These are phyloP conservation scores for Acanthamoeba triangularis DNA, from an alignment of 208 protist genomes.

Conservation along the genomic window DNA sequence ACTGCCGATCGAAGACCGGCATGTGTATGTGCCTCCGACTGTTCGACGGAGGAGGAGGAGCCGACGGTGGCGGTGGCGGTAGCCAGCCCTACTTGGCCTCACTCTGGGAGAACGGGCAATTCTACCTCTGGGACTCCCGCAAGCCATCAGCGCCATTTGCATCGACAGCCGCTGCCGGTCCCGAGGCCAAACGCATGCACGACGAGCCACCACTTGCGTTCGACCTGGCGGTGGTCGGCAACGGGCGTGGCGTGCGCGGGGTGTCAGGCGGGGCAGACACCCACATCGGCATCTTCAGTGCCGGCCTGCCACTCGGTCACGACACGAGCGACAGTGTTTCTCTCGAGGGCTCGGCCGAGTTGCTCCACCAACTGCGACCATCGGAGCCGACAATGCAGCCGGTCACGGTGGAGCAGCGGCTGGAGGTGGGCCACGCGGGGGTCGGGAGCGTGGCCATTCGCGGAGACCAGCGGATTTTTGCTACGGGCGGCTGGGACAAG, in stretches of 20 bases:
- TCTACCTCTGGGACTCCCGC: conserved; percentile 9
- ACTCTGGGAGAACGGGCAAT: background rate
- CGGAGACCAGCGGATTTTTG: background rate
- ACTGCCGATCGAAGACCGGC: background rate
- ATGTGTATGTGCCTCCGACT: conserved; percentile 17
- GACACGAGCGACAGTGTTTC: background rate
- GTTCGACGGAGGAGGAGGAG: background rate
- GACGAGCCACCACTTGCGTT: background rate
- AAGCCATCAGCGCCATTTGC: background rate
- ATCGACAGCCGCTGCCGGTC: background rate
- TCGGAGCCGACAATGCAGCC: background rate
- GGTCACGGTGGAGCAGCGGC: background rate
- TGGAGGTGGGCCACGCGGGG: background rate
- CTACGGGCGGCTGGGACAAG: conserved; percentile 1
- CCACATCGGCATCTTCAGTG: background rate
- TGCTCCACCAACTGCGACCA: background rate
- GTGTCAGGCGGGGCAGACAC: background rate
- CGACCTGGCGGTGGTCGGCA: background rate
- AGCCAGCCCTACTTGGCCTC: background rate
- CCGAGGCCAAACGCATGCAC: background rate
- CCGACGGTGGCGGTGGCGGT: background rate
- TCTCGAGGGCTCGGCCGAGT: too few species aligned
- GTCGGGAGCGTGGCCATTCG: background rate
- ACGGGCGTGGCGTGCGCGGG: background rate
- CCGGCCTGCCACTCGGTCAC: background rate